These are phyloP conservation scores for Sclerotinia subarctica DNA, from an alignment of 2,329 filamentous ascomycete genomes.

Conservation along the genomic window DNA sequence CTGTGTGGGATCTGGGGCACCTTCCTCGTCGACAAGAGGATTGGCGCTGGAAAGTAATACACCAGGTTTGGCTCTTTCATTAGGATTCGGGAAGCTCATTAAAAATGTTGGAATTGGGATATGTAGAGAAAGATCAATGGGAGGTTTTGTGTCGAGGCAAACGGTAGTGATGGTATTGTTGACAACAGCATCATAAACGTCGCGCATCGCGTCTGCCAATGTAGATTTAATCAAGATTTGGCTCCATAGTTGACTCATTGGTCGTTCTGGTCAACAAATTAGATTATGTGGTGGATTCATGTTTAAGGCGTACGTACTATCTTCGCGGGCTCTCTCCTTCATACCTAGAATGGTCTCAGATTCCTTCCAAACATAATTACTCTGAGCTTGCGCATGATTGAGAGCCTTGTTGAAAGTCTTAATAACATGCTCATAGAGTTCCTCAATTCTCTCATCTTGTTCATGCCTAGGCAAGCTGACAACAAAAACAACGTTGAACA, in stretches of 20 bases:
- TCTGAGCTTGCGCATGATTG: conserved; percentile 87
- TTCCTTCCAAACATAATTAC: conserved; percentile 88
- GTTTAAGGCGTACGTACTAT: conserved; percentile 40
- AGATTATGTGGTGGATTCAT: not conserved
- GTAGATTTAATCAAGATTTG: conserved; percentile 71
- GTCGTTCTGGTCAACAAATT: conserved; percentile 37
- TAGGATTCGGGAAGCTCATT: conserved; percentile 64
- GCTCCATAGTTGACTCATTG: conserved; percentile 64
- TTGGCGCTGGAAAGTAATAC: conserved; percentile 88
- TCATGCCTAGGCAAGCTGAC: conserved; percentile 77
- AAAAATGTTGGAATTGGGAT: conserved; percentile 67
- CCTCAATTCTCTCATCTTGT: conserved; percentile 67
- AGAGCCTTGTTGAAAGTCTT: conserved; percentile 91
- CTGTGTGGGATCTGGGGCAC: conserved; percentile 61
- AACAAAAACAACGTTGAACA: conserved; percentile 97
- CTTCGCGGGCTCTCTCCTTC: conserved; percentile 78
- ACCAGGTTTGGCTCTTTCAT: conserved; percentile 67
- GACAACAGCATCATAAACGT: conserved; percentile 77
- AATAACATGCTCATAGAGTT: conserved; percentile 85
- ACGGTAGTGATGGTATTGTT: conserved; percentile 83
- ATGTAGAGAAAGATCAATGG: conserved; percentile 60
- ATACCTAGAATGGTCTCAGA: conserved; percentile 76
- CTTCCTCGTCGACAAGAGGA: conserved; percentile 66
- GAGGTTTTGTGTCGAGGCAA: conserved; percentile 61
- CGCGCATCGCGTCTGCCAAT: conserved; percentile 76